Evolutionary conservation across 805 yeast genomes (phyloP).

Genomic region (Metschnikowia colocasiae): DNA sequence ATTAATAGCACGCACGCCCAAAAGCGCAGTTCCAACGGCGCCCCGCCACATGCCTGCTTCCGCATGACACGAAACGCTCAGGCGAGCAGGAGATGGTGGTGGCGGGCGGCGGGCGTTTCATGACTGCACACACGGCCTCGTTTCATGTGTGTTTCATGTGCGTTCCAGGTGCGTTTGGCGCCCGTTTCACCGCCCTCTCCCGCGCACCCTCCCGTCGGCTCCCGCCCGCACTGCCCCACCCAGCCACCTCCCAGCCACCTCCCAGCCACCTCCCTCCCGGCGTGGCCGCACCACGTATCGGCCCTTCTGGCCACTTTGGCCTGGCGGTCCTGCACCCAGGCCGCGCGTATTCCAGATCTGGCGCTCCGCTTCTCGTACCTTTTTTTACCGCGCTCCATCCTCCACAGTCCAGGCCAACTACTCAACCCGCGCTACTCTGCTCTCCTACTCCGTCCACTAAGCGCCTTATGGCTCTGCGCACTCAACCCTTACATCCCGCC

Average conservation of each 20-base stretch:
- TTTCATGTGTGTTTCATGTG: constrained; percentile 5
- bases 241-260: not conserved
- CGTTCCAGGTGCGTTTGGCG: constrained; percentile 5
- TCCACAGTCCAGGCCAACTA: not conserved
- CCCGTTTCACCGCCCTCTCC: not conserved
- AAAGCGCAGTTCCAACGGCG: not conserved
- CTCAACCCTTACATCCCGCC: not conserved
- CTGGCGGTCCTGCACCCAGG: not conserved
- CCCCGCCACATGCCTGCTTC: not conserved
- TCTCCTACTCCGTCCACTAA: not conserved
- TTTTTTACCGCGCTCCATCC: constrained; percentile 5
- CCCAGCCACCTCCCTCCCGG: not conserved
- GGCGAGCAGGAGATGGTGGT: too few species aligned
- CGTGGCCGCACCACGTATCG: too few species aligned
- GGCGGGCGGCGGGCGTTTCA: constrained; percentile 1
- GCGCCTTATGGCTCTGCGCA: not conserved
- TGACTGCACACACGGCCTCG: not conserved
- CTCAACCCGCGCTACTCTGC: not conserved
- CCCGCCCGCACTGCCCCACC: too few species aligned
- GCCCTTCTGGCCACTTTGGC: not conserved
- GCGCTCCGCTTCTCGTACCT: constrained; percentile 6
- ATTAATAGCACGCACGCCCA: not conserved
- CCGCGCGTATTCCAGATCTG: constrained; percentile 1
- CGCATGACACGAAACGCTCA: not conserved
- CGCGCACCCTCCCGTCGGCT: too few species aligned